Evolutionary conservation across 2,329 filamentous ascomycete species (phyloP).

Genomic region (Penicillium sp.): DNA sequence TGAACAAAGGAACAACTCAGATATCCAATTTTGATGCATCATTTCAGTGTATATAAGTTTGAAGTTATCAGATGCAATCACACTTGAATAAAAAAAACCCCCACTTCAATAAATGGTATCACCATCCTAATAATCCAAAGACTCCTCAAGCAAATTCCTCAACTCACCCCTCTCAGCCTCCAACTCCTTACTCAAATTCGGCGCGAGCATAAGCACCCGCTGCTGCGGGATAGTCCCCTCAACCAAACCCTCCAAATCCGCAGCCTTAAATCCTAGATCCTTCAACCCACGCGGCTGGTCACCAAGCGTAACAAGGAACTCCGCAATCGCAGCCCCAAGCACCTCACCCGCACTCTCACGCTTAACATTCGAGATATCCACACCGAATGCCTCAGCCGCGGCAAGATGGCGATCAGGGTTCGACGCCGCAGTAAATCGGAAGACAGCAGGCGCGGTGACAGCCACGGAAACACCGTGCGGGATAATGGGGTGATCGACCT

Average conservation of each 20-base stretch:
- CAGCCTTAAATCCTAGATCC: conserved; percentile 72
- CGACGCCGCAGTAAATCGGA: conserved; percentile 85
- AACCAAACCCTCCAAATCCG: conserved; percentile 78
- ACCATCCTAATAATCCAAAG: conserved; percentile 51
- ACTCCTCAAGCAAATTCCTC: conserved; percentile 65
- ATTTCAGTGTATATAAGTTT: background rate
- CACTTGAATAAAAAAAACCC: too few relatives aligned
- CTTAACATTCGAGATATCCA: conserved; percentile 85
- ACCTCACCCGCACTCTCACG: conserved; percentile 86
- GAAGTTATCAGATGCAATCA: background rate
- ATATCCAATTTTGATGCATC: background rate
- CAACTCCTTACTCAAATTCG: conserved; percentile 70
- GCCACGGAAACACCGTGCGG: conserved; percentile 95
- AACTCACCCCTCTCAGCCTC: conserved; percentile 71
- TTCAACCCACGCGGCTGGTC: conserved; percentile 88
- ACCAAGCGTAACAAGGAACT: conserved; percentile 79
- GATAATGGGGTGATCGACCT: conserved; percentile 74
- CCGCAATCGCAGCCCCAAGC: conserved; percentile 74
- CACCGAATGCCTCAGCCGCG: conserved; percentile 86
- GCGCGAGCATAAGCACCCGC: conserved; percentile 87
- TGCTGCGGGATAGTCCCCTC: conserved; percentile 94
- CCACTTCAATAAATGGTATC: background rate
- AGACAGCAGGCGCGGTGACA: conserved; percentile 89
- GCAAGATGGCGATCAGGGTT: conserved; percentile 90
- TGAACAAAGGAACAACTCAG: background rate